Evolutionary conservation across 2,329 filamentous ascomycete species (phyloP), one percentile per base, ranked within the genome.

Genomic region (Fusarium sp.): DNA sequence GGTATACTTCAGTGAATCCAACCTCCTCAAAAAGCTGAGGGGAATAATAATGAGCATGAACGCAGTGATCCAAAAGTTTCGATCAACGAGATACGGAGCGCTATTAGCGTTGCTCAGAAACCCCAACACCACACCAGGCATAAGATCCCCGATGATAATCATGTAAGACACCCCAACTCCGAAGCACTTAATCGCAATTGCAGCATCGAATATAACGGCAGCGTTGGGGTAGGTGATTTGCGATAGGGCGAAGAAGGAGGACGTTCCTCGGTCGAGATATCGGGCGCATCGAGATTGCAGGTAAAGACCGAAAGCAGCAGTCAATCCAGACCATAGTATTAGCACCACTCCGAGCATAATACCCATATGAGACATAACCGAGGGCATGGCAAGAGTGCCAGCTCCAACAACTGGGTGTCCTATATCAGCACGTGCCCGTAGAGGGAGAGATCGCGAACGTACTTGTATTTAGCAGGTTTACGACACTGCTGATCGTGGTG

Each of bases 1-100:
- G 5, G 96, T 99, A 80, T 99, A 99, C 83, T 98, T 98, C 77
- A 99, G 87, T 40, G 95, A 98, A 81, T 99, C 96, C 42, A 99
- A 86, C 38, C 94, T 90, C 69, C 94, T 91, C 40, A 99, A 85
- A 77, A 98, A 99, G 59, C 94, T 97, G 62, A 99, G 85, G 7
- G 96, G 96, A 71, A 99, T 98, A 73, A 99, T 93, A 69, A 97
- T 88, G 70, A 98, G 88, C 94, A 99, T 97, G 79, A 99, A 99
- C 3, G 91, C 95, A 3, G 96, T 98, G 68, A 99, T 93, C 96
- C 96, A 99, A 80, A 99, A 99, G 79, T 96, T 92, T 54, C 96
- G 89, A 78, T 98, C 94, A 45, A 95, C 87, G 70, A 98, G 83
- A 77, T 95, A 98, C 3, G 90, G 87, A 46, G 92, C 77, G 32